Conservation (phyloP, 768 basidiomycete species). For the Russula foetens region DNA sequence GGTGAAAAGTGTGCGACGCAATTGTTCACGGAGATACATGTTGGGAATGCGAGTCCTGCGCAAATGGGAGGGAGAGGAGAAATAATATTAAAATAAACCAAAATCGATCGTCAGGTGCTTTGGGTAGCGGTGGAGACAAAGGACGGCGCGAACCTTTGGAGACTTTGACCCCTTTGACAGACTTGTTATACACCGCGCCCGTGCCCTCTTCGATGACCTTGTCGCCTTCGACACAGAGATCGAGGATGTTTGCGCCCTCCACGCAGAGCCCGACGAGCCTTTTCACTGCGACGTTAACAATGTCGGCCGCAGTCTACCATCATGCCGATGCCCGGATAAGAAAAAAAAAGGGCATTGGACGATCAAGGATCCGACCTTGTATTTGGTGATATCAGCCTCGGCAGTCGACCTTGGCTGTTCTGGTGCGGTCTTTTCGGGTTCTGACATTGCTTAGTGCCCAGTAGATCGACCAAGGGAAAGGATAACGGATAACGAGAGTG, state of each 20-base stretch:
- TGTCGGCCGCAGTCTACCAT: constrained; percentile 78
- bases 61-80: neutral
- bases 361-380: constrained; percentile 48
- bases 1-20: constrained; percentile 94
- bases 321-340: neutral
- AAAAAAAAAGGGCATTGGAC: constrained; percentile 1
- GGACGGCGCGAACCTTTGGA: constrained; percentile 59
- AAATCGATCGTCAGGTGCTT: neutral
- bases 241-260: constrained; percentile 82
- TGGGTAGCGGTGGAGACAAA: neutral
- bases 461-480: neutral
- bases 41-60: constrained; percentile 89
- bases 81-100: neutral
- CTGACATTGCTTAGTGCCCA: constrained; percentile 44
- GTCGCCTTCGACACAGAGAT: constrained; percentile 91
- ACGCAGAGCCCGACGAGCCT: constrained; percentile 68
- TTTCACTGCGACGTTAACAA: constrained; percentile 77
- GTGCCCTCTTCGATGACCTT: constrained; percentile 85
- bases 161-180: constrained; percentile 81
- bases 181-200: constrained; percentile 81
- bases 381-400: constrained; percentile 78
- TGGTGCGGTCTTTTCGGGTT: constrained; percentile 39
- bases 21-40: constrained; percentile 91
- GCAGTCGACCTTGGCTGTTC: constrained; percentile 47
- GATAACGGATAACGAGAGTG: neutral